Percentiles rank a stretch among this genome's conserved stretches.
phyloP scores from a whole-genome alignment of 2,329 filamentous ascomycete genomes.

The Phoma sp. region DNA sequence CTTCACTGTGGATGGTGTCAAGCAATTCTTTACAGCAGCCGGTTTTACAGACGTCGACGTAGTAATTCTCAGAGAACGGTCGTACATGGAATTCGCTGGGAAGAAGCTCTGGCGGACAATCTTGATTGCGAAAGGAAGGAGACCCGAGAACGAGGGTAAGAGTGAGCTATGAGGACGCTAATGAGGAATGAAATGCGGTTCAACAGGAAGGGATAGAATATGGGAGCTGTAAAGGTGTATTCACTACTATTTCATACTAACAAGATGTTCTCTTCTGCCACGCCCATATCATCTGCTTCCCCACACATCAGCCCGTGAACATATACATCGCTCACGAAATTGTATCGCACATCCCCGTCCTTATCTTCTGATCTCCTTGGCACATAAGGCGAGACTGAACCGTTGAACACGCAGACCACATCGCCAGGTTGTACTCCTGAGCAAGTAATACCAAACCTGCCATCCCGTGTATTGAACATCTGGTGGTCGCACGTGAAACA shows the following conservation, averaged over 20 bases:
- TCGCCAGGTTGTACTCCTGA: slow-evolving; percentile 2
- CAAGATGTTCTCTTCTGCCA: background rate
- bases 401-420: slow-evolving; percentile 10
- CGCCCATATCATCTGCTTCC: slow-evolving; percentile 11
- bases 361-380: background rate
- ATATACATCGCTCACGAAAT: slow-evolving; percentile 14
- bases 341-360: background rate
- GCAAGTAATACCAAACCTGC: background rate
- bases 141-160: slow-evolving; percentile 39
- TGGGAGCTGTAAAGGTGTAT: background rate
- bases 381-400: background rate
- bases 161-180: slow-evolving; percentile 26
- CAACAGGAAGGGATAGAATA: no score
- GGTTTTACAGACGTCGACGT: slow-evolving; percentile 65
- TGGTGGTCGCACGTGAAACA: slow-evolving; percentile 1
- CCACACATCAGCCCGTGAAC: slow-evolving; percentile 11
- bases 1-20: slow-evolving; percentile 66
- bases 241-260: slow-evolving; percentile 1
- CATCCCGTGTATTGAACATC: background rate
- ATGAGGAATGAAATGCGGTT: no score
- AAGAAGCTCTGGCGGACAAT: slow-evolving; percentile 52
- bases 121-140: slow-evolving; percentile 60
- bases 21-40: slow-evolving; percentile 66
- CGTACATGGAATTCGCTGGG: slow-evolving; percentile 52
- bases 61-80: slow-evolving; percentile 58